Evolutionary conservation across 176 grass and related monocot genomes (phyloP), one percentile per base, ranked within the genome.

Genomic region (Zea luxurians): DNA sequence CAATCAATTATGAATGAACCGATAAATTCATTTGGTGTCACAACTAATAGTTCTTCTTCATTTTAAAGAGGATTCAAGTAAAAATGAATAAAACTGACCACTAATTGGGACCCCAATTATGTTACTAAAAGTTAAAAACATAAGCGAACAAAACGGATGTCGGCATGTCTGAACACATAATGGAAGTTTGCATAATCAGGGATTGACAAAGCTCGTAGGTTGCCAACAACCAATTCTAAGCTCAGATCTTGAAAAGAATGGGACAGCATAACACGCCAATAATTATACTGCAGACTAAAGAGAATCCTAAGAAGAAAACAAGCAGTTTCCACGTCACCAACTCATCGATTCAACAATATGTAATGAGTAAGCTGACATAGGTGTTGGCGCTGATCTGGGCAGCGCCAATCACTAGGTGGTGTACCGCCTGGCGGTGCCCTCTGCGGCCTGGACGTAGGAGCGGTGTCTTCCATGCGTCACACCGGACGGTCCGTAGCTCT

Each of bases 111-210:
- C 9, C n/a, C 52, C 52, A 8, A n/a, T 54, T 54, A 54, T 54
- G 52, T 53, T n/a, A 54, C 16, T 54, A 54, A 54, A 53, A 2
- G 17, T 1, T 53, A 53, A 53, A 53, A 54, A 10, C 8, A 2
- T 10, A 2, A 59, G 13, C 57, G 2, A 21, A 3, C 48, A 74
- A 18, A 63, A 35, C 2, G 18, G 34, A 5, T 48, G 60, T 64
- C 59, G 60, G 74, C 44, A 8, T 48, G 21, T 77, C 74, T 64
- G 59, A 48, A 77, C 75, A 49, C 6, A 17, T 35, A 10, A 64
- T 12, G 43, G 13, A 58, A 13, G 36, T 11, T 6, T 40, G 3
- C 3, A 49, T 3, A 40, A 66, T 21, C 16, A 13, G 40, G 34
- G 10, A 47, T 36, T 21, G 10, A 5, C 46, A 66, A 21, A 40